Conservation (phyloP, 208 protist genomes). For the Leishmania tropica region DNA sequence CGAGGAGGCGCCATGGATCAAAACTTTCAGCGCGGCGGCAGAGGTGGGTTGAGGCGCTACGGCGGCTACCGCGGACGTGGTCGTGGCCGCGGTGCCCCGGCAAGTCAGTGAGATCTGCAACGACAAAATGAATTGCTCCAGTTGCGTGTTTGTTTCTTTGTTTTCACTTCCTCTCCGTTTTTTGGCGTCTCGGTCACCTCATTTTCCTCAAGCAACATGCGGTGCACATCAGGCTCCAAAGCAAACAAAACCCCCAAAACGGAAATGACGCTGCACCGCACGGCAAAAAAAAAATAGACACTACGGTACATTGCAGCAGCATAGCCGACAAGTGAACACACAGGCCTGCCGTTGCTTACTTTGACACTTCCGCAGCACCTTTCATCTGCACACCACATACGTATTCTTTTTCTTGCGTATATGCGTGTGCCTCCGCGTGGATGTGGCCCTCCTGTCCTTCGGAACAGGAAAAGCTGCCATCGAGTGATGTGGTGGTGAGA, state of each 20-base stretch:
- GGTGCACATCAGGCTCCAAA: slow-evolving; percentile 1
- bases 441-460: not conserved
- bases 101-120: slow-evolving; percentile 1
- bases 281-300: not conserved
- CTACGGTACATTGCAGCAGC: not conserved
- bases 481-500: not conserved
- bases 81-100: slow-evolving; percentile 12
- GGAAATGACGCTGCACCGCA: not conserved
- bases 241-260: not conserved
- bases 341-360: not conserved
- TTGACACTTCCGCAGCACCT: not conserved
- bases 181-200: slow-evolving; percentile 6
- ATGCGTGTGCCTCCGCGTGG: not conserved
- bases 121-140: not conserved
- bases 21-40: slow-evolving; percentile 21
- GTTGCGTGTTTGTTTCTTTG: slow-evolving; percentile 12
- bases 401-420: not conserved
- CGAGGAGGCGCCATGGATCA: slow-evolving; percentile 19
- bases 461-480: not conserved
- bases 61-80: slow-evolving; percentile 13
- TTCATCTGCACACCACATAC: not conserved
- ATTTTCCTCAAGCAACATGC: not conserved
- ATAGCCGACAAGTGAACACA: not conserved
- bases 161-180: slow-evolving; percentile 5
- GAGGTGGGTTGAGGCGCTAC: slow-evolving; percentile 12